Percentiles rank a stretch among this genome's conserved stretches.
phyloP scores from a whole-genome alignment of 257 asterid species.

The Rauvolfia tetraphylla region DNA sequence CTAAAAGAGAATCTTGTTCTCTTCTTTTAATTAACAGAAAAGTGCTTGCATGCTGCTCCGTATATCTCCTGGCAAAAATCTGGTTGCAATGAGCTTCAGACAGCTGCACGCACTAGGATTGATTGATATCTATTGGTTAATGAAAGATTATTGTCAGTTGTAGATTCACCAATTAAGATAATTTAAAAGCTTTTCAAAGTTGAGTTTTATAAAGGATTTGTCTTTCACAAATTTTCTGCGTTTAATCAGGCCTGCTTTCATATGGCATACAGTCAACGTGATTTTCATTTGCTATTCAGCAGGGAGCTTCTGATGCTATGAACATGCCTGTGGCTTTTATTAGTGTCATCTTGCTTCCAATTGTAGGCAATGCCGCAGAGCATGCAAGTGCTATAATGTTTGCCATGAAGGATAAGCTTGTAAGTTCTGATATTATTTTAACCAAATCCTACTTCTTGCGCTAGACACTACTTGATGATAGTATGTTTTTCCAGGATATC shows the following conservation, averaged over 20 bases:
- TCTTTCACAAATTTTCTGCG: too few species aligned
- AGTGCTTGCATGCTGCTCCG: not conserved
- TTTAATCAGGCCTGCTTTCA: too few species aligned
- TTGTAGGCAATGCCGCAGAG: slow-evolving; percentile 96
- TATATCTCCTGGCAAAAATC: not conserved
- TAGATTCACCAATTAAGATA: not conserved
- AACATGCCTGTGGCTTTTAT: slow-evolving; percentile 88
- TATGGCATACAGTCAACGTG: not conserved
- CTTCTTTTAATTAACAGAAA: not conserved
- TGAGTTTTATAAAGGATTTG: not conserved
- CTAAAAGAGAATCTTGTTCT: not conserved
- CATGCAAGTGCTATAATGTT: slow-evolving; percentile 99
- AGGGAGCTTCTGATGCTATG: slow-evolving; percentile 93
- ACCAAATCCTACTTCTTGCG: not conserved
- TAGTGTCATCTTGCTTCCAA: slow-evolving; percentile 87
- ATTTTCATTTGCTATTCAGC: slow-evolving; percentile 18
- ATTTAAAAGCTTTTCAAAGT: not conserved
- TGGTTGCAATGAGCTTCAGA: not conserved
- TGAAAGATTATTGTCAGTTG: not conserved
- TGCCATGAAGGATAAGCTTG: slow-evolving; percentile 84
- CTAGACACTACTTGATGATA: slow-evolving; percentile 8
- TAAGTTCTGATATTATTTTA: slow-evolving; percentile 21
- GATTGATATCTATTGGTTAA: not conserved
- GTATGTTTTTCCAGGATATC: slow-evolving; percentile 36
- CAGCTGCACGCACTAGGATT: not conserved